Base-by-base conservation (phyloP, 1,139 yeast genomes). In the Magnusiomyces suaveolens region DNA sequence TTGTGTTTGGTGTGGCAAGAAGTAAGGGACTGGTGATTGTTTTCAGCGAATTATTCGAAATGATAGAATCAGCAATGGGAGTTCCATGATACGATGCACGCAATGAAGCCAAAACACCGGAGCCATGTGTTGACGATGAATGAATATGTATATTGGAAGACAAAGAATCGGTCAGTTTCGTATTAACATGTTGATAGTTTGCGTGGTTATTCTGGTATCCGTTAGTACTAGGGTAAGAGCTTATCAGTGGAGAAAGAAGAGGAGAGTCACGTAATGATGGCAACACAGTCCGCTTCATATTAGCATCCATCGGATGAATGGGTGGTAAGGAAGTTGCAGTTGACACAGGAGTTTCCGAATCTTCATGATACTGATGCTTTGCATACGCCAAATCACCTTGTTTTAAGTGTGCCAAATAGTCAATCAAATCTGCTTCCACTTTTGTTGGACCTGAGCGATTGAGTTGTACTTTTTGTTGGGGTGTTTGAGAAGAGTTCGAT, bases 11-110 rank as follows among this genome's bases (percentile, higher is more conserved):
- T 1, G 56, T 48, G 2, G 60, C 56, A n/a, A 52, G 43, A 29
- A 58, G 47, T 20, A 58, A 33, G 6, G 60, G 60, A 41, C 60
- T 58, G 18, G 60, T 57, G 41, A 57, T 52, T 23, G 54, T 54
- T 26, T 54, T 48, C 21, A 54, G 21, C 16, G 54, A 46, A 26
- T 49, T 25, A 29, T 38, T 49, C 1, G 46, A 24, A 20, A 49
- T 49, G 51, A 49, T 41, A 18, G 29, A 25, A 39, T 49, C 51
- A 14, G 51, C 51, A 20, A 49, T 39, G 3, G 51, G 51, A 12
- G 51, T 49, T 16, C 51, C 51, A 16, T 49, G 51, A 41, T 38
- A 38, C 4, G 51, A 49, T 6, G 38, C 46, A 16, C 51, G 46
- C 25, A 49, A 33, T 6, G 46, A 39, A 3, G 51, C 36, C 8